Evolutionary conservation across 2,329 filamentous ascomycete genomes (phyloP).

Genomic region (Epichloe glyceriae): DNA sequence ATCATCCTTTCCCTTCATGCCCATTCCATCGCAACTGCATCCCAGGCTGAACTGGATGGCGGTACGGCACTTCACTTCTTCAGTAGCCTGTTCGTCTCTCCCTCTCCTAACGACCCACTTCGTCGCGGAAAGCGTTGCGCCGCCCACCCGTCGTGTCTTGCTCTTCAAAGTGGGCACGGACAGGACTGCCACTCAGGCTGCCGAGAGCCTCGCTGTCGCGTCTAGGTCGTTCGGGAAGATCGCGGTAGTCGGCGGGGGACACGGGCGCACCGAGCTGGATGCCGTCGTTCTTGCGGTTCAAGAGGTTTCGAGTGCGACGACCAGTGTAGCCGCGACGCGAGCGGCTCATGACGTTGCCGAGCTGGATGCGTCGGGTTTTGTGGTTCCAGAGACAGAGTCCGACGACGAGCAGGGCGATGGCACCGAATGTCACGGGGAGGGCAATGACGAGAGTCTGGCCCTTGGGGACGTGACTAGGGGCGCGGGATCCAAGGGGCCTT

Average conservation of each 20-base stretch:
- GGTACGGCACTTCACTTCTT: neutral
- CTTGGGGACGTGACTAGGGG: conserved; percentile 20
- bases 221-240: conserved; percentile 11
- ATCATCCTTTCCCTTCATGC: neutral
- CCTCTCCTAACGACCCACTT: conserved; percentile 32
- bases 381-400: conserved; percentile 45
- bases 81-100: neutral
- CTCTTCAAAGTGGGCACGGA: conserved; percentile 27
- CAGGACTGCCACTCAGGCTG: conserved; percentile 35
- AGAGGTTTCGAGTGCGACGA: conserved; percentile 23
- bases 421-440: conserved; percentile 36
- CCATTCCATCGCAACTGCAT: neutral
- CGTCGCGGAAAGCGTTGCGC: conserved; percentile 35
- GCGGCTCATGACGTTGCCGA: conserved; percentile 40
- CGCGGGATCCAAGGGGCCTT: conserved; percentile 23
- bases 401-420: conserved; percentile 34
- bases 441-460: conserved; percentile 37
- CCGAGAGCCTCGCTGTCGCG: conserved; percentile 36
- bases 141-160: conserved; percentile 19
- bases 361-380: conserved; percentile 32
- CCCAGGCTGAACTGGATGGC: neutral
- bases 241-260: conserved; percentile 13
- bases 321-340: conserved; percentile 30
- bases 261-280: conserved; percentile 31
- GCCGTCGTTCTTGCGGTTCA: conserved; percentile 23